These are phyloP conservation scores for Botrytis elliptica DNA, from an alignment of 2,329 filamentous ascomycete species.

Conservation along the genomic window DNA sequence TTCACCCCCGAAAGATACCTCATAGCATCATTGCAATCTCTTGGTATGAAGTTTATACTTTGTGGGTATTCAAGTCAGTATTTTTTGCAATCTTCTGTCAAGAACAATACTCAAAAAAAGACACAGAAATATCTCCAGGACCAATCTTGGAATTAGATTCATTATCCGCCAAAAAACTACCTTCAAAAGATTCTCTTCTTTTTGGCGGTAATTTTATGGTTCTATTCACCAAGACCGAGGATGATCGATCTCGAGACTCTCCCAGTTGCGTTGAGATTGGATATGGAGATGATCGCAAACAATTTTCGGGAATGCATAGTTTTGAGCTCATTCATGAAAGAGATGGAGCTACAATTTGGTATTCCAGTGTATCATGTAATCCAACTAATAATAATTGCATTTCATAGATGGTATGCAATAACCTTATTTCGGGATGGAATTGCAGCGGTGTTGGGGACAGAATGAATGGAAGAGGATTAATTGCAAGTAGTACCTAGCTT, in stretches of 20 bases:
- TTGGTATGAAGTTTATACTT: constrained; percentile 21
- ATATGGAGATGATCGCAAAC: constrained; percentile 25
- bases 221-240: constrained; percentile 16
- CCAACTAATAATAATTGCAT: background rate
- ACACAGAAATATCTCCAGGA: constrained; percentile 10
- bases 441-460: background rate
- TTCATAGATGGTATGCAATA: constrained; percentile 7
- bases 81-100: background rate
- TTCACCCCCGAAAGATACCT: constrained; percentile 25
- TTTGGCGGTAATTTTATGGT: constrained; percentile 27
- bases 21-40: background rate
- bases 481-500: background rate
- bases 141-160: background rate
- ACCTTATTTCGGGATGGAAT: background rate
- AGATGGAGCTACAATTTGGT: background rate
- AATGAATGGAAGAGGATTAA: background rate
- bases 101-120: background rate
- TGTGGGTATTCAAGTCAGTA: constrained; percentile 23
- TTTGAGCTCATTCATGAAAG: constrained; percentile 6
- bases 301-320: constrained; percentile 29
- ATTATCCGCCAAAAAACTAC: constrained; percentile 14
- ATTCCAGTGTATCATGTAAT: background rate
- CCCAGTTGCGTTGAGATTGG: constrained; percentile 27
- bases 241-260: background rate
- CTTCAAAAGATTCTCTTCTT: constrained; percentile 20